Evolutionary conservation across 306 rosid species (phyloP).

Genomic region (Chamaecrista fasciculata): DNA sequence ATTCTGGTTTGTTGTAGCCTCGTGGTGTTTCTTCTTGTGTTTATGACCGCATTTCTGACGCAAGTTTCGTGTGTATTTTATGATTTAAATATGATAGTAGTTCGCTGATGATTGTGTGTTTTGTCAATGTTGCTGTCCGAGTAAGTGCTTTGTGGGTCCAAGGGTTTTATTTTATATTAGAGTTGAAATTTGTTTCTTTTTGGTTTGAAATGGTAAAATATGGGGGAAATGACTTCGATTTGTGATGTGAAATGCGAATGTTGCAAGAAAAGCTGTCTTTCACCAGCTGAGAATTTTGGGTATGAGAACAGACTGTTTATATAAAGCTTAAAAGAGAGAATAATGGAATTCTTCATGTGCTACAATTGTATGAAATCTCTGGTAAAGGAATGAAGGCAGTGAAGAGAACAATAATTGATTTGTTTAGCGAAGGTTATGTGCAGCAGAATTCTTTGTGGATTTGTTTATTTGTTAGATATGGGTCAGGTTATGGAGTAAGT

Average conservation of each 20-base stretch:
- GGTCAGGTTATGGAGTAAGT: no score
- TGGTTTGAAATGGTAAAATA: not conserved
- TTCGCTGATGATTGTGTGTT: not conserved
- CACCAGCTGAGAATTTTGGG: not conserved
- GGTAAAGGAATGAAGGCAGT: not conserved
- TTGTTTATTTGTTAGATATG: no score
- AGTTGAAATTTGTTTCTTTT: not conserved
- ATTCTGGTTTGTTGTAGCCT: slow-evolving; percentile 10
- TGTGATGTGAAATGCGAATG: not conserved
- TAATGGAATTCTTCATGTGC: not conserved
- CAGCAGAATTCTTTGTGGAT: not conserved
- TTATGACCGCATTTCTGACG: slow-evolving; percentile 23
- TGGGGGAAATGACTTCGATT: not conserved
- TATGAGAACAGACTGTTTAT: no score
- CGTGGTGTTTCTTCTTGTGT: not conserved
- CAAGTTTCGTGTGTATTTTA: not conserved
- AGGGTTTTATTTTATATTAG: not conserved
- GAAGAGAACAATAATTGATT: not conserved
- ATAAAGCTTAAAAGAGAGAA: slow-evolving; percentile 6
- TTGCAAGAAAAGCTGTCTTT: not conserved
- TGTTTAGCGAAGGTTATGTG: not conserved
- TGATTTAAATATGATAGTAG: not conserved
- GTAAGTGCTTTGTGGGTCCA: not conserved
- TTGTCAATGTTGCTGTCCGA: slow-evolving; percentile 4
- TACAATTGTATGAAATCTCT: not conserved